Evolutionary conservation across 202 grass and related monocot genomes (phyloP), one percentile per base, ranked within the genome.

Genomic region (Musa balbisiana): DNA sequence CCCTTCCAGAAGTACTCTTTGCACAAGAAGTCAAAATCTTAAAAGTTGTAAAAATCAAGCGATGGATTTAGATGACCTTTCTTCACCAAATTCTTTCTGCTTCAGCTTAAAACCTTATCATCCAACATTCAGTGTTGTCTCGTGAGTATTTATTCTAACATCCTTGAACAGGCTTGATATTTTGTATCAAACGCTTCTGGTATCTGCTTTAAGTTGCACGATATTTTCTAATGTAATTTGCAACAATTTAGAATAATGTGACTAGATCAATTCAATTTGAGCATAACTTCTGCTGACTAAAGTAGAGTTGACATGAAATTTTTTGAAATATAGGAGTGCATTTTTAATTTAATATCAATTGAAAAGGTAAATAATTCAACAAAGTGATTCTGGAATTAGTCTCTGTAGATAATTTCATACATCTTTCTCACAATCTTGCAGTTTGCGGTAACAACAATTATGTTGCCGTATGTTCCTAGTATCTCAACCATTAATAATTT

Each of bases 101-200:
- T 72, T 84, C 25, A 65, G 83, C 33, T 81, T 91, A n/a, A 43
- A 43, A 62, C 33, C 23, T 65, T 88, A 22, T 56, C 85, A 79
- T 76, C 82, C 73, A 74, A 63, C 14, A 56, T 51, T 76, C 27
- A 11, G 53, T 77, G 76, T 78, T 88, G 85, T 83, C 60, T 86
- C 80, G 89, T 91, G 33, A 91, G 89, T 88, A 66, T n/a, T 66
- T 66, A 27, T 21, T 15, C 64, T 66, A 16, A 66, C 23, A 23
- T 63, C 60, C 3, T 63, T 66, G 3, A 66, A 3, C 24, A 66
- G 27, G 24, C 23, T 26, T 13, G 24, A 27, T 66, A 66, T 27
- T 66, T 33, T 14, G 9, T 11, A 66, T 25, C 64, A 27, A 2
- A 29, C 24, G 6, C 10, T 27, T 27, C 27, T 1, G 16, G 56